A percentile compares a stretch with the other conserved stretches of the same genome.
phyloP scores from a whole-genome alignment of 1,139 yeast genomes.

The Saccharomyces hybrid region DNA sequence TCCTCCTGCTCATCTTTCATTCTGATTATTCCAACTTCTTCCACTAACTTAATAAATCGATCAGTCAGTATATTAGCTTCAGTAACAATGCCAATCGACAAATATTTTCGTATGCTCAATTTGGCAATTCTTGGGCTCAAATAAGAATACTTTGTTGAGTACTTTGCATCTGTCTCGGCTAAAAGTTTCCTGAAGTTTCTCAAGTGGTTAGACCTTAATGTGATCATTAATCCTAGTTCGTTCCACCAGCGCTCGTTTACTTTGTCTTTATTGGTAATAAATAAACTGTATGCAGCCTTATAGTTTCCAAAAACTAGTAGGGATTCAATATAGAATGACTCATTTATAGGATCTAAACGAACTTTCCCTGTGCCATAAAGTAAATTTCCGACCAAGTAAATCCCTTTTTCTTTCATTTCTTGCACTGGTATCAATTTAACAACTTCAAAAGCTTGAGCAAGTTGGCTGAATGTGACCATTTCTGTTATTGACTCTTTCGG shows the following conservation, averaged over 20 bases:
- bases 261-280: conserved; percentile 22
- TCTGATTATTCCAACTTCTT: conserved; percentile 14
- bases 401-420: conserved; percentile 18
- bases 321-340: conserved; percentile 31
- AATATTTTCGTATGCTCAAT: conserved; percentile 23
- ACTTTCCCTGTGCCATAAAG: conserved; percentile 24
- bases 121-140: conserved; percentile 20
- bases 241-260: conserved; percentile 36
- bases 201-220: conserved; percentile 28
- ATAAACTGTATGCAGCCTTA: conserved; percentile 26
- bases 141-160: conserved; percentile 12
- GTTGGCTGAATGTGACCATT: conserved; percentile 18
- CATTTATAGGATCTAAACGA: conserved; percentile 31
- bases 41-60: conserved; percentile 15
- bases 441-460: conserved; percentile 25
- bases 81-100: conserved; percentile 11
- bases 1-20: not conserved
- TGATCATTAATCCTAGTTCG: conserved; percentile 32
- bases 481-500: conserved; percentile 4
- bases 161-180: conserved; percentile 14
- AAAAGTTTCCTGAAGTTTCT: conserved; percentile 26
- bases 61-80: conserved; percentile 16
- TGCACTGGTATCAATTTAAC: conserved; percentile 19
- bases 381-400: conserved; percentile 23
- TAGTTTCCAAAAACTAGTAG: conserved; percentile 26